Percentiles rank a stretch among this genome's conserved stretches.
These are phyloP conservation scores for Trametes coccinea DNA, from an alignment of 768 basidiomycete species.

Conservation along the genomic window DNA sequence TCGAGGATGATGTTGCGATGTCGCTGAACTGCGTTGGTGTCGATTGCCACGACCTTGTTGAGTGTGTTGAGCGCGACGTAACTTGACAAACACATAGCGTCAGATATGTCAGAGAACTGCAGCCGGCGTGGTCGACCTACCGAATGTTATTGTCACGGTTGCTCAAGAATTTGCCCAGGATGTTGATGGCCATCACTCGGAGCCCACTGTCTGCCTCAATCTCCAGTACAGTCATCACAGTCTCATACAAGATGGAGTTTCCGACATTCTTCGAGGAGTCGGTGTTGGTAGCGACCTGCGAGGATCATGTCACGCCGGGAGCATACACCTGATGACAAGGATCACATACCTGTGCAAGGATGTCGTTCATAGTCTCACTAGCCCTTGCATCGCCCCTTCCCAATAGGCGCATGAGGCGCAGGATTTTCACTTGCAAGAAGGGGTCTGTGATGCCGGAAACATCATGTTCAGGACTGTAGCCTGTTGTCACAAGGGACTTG, in stretches of 20 bases:
- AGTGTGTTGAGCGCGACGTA: constrained; percentile 98
- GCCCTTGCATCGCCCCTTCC: constrained; percentile 83
- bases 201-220: constrained; percentile 96
- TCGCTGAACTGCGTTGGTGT: constrained; percentile 96
- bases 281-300: constrained; percentile 96
- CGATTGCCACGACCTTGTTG: constrained; percentile 97
- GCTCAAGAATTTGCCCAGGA: constrained; percentile 95
- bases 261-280: constrained; percentile 98
- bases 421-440: constrained; percentile 90
- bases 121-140: constrained; percentile 44
- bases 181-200: constrained; percentile 99
- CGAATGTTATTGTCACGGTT: constrained; percentile 99
- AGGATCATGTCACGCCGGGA: neutral
- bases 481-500: constrained; percentile 92
- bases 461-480: constrained; percentile 98
- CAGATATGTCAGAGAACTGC: neutral
- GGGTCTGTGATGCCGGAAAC: constrained; percentile 99
- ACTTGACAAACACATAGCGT: constrained; percentile 40
- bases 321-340: constrained; percentile 7
- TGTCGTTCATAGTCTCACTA: constrained; percentile 98
- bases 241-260: constrained; percentile 97
- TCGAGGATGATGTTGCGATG: constrained; percentile 99
- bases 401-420: constrained; percentile 85
- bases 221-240: constrained; percentile 92
- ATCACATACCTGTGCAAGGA: constrained; percentile 77